Base-by-base conservation (phyloP, 2,329 filamentous ascomycete species). In the Pyricularia pennisetigena region DNA sequence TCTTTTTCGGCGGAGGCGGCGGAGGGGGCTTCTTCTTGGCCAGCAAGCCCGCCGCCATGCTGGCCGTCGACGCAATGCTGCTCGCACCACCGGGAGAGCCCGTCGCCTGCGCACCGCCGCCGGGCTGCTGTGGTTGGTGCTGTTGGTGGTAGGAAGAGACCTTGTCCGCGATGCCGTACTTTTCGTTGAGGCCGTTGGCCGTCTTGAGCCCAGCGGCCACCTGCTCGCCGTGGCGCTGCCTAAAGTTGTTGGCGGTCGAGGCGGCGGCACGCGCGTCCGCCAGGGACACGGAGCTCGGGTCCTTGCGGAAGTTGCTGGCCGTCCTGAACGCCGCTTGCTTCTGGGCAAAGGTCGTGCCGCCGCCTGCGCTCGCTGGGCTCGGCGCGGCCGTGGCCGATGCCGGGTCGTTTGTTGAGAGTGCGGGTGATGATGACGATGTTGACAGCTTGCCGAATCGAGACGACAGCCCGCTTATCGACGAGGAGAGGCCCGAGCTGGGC, bases 171-270 rank as follows among this genome's bases (percentile, higher is more conserved):
- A 88, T 78, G 3, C 85, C 85, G 72, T 90, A 90, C 74, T 87
- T 89, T 73, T 88, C 83, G 68, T 88, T 86, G 68, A 89, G 72
- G 1, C 78, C 80, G 70, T 83, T 85, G 4, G 88, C 87, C 24
- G 81, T 82, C 73, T 82, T 80, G 72, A 83, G 81, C 0, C 89
- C 89, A 6, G 85, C 79, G 1, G 85, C 83, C 6, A 91, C 85
- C 74, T 91, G 87, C 23, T 89, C 89, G 3, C 88, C 86, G 72
- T 92, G 89, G 30, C 88, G 80, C 74, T 91, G 86, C 16, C 88
- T 87, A 76, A 93, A 91, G 74, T 90, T 89, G 71, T 87, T 88
- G 57, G 85, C 84, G 54, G 87, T 90, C 30, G 82, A 81, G 1
- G 86, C 88, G 16, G 87, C 85, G 57, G 81, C 78, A 69, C 80